These are phyloP conservation scores for Casuarina glauca DNA, from an alignment of 306 rosid genomes.

Conservation along the genomic window DNA sequence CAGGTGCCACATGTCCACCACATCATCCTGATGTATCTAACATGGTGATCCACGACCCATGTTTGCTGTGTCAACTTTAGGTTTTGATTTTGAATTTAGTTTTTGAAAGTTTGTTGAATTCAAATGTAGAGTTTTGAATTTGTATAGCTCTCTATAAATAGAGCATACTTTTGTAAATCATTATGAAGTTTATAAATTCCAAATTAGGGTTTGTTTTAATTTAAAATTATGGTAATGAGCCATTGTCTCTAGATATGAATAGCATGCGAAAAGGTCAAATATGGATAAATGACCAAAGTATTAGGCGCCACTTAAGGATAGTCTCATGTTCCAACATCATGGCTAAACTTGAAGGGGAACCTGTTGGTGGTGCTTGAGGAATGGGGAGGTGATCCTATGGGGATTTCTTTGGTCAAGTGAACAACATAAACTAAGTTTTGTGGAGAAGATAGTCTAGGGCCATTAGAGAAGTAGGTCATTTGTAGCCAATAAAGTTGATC, in stretches of 20 bases:
- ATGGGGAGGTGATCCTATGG: conserved; percentile 80
- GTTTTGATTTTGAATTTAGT: no score
- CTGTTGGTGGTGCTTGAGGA: conserved; percentile 83
- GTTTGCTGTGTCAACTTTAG: no score
- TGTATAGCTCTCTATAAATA: no score
- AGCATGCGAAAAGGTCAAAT: conserved; percentile 92
- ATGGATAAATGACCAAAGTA: conserved; percentile 85
- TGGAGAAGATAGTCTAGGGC: neutral
- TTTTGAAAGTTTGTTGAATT: no score
- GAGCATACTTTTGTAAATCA: no score
- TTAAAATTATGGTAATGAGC: conserved; percentile 46
- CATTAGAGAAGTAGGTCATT: neutral
- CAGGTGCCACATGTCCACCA: no score
- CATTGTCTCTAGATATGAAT: conserved; percentile 85
- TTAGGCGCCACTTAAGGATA: conserved; percentile 95
- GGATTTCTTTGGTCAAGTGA: conserved; percentile 72
- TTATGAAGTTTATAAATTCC: no score
- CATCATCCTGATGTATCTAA: no score
- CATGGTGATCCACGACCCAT: no score
- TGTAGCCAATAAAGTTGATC: no score
- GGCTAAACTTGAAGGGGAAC: conserved; percentile 69
- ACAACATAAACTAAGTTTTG: neutral
- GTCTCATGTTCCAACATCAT: conserved; percentile 90
- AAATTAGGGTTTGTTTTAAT: no score
- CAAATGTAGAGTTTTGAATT: no score